Percentiles rank a stretch among this genome's conserved stretches.
Evolutionary conservation across 495 filamentous ascomycete species (phyloP).

Genomic region (Lasiosphaeriaceae sp.): DNA sequence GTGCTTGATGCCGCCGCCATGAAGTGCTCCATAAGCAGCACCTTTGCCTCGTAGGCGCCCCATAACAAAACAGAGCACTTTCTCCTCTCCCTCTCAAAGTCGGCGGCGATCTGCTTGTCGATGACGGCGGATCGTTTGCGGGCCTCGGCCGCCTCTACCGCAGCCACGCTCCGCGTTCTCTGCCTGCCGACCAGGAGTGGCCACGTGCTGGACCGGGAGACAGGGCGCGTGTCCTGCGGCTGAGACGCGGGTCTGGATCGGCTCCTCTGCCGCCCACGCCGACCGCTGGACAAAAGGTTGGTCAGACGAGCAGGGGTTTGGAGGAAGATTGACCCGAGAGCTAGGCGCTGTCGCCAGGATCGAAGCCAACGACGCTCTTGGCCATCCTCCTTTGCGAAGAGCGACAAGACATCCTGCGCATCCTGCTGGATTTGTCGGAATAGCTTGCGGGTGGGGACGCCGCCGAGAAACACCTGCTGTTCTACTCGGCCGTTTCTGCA

Average conservation of each 20-base stretch:
- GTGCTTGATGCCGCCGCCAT: background rate
- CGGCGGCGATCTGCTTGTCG: constrained; percentile 10
- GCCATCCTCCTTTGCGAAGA: background rate
- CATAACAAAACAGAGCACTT: background rate
- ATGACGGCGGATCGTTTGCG: constrained; percentile 6
- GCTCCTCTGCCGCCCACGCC: background rate
- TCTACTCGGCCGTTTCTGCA: background rate
- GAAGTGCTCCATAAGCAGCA: constrained; percentile 7
- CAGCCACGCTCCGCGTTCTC: background rate
- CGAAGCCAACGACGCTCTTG: background rate
- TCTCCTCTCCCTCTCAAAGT: background rate
- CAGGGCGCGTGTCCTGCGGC: background rate
- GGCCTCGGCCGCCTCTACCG: background rate
- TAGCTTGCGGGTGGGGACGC: background rate
- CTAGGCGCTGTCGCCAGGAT: background rate
- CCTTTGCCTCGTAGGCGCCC: constrained; percentile 1
- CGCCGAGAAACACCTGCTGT: constrained; percentile 1
- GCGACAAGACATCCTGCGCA: background rate
- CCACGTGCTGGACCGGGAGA: constrained; percentile 1
- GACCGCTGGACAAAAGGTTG: background rate
- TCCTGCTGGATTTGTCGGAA: background rate
- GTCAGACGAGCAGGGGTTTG: background rate
- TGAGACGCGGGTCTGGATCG: background rate
- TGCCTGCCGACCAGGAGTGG: background rate
- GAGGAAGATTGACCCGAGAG: background rate